Base-by-base conservation (phyloP, 768 basidiomycete genomes). In the Kwoniella newhampshirensis region DNA sequence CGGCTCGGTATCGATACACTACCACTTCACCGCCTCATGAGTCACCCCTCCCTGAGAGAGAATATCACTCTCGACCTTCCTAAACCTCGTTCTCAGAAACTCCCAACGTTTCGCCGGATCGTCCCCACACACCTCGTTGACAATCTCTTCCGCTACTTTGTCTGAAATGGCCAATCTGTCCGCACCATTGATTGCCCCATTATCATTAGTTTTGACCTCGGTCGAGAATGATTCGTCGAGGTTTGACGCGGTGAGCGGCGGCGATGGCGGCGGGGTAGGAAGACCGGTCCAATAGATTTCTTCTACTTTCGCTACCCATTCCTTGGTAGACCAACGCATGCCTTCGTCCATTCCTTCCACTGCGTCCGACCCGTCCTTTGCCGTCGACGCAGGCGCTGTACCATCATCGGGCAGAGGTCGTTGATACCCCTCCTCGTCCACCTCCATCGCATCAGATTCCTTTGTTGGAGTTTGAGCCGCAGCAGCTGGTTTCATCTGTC, bases 21-120 rank as follows among this genome's bases (percentile, higher is more conserved):
- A 72, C 70, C 70, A 72, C 54, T 56, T 64, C 23, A 72, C 70
- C 49, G 67, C 67, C 51, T 72, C 70, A 23, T 66, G 63, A 1
- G 67, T 66, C 7, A 73, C 52, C 4, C 71, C 71, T 3, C 66
- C 70, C 7, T 55, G 59, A 23, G 52, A 37, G 48, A 70, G 25
- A 9, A 89, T 84, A 66, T 91, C 89, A 77, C 85, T 89, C 76
- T 88, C 88, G 1, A 96, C 90, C 25, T 88, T 88, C 57, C 84
- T 82, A 73, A 91, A 94, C 70, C 83, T 78, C 2, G 92, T 94
- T 73, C 90, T 81, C 68, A 94, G 84, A 28, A 83, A 73, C 48
- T 75, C 71, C 69, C 78, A 76, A 42, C 83, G 75, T 57, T 78
- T 75, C 27, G 59, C 73, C 56, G 82, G 82, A 27, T 81, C 80